These are phyloP conservation scores for Suillus ampliporus DNA, from an alignment of 768 basidiomycete genomes.

Conservation along the genomic window DNA sequence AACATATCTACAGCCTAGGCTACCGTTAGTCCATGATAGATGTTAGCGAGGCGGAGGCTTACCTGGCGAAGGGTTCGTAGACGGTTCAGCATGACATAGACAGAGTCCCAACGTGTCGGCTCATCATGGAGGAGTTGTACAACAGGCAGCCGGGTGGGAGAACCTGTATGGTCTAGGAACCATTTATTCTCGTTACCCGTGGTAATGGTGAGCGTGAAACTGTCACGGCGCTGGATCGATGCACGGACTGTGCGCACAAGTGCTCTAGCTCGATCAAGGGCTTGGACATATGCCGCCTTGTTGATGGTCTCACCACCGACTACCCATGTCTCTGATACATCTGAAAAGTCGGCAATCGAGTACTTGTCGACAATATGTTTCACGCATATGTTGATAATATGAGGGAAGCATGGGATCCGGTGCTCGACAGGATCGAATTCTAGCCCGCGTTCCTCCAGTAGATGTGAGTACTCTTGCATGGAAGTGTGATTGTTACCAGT, in stretches of 20 bases:
- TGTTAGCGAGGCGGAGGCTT: neutral
- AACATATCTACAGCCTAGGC: neutral
- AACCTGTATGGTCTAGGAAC: neutral
- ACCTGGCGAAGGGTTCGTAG: neutral
- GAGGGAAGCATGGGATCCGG: constrained; percentile 24
- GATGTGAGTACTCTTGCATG: constrained; percentile 12
- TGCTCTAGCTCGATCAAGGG: neutral
- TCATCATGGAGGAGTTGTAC: neutral
- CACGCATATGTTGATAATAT: constrained; percentile 23
- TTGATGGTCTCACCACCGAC: constrained; percentile 1
- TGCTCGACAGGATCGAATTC: constrained; percentile 16
- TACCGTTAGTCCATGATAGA: neutral
- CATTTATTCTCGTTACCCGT: neutral
- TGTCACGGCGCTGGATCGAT: neutral
- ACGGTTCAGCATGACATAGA: neutral
- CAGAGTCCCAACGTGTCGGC: neutral
- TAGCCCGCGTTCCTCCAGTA: constrained; percentile 9
- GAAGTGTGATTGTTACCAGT: constrained; percentile 22
- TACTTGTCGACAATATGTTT: constrained; percentile 14
- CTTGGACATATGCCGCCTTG: constrained; percentile 7
- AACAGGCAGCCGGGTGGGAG: neutral
- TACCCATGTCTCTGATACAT: constrained; percentile 4
- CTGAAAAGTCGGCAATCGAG: neutral
- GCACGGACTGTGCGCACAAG: neutral
- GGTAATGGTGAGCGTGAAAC: neutral